A percentile compares a stretch with the other conserved stretches of the same genome.
phyloP scores from a whole-genome alignment of 164 flowering plant genomes.

The Vitis amurensis region DNA sequence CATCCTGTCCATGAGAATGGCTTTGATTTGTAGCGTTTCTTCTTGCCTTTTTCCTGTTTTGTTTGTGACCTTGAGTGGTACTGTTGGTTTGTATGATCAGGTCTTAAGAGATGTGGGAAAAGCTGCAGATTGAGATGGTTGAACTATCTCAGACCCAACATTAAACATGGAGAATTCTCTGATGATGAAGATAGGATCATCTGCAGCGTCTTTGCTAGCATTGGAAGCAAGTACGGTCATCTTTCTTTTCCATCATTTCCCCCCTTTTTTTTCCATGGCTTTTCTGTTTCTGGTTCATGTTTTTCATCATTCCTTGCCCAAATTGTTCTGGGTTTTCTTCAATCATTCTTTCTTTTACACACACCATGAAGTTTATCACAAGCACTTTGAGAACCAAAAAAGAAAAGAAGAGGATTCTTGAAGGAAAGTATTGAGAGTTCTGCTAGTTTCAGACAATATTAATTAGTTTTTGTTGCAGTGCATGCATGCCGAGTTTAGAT shows the following conservation, averaged over 20 bases:
- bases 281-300: too few species aligned
- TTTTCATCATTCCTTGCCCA: too few species aligned
- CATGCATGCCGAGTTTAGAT: constrained; percentile 20
- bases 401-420: too few species aligned
- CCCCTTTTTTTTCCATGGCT: neutral
- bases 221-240: constrained; percentile 62
- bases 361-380: too few species aligned
- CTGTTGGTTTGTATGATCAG: constrained; percentile 16
- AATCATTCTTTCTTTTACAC: too few species aligned
- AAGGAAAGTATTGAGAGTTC: too few species aligned
- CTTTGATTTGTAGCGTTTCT: neutral
- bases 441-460: too few species aligned
- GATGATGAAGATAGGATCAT: constrained; percentile 79
- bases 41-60: neutral
- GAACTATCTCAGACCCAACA: constrained; percentile 78
- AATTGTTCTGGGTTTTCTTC: too few species aligned
- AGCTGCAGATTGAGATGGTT: constrained; percentile 86
- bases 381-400: too few species aligned
- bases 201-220: constrained; percentile 61
- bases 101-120: constrained; percentile 73
- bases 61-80: neutral
- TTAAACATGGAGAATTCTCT: constrained; percentile 80
- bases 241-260: neutral
- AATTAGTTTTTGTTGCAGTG: too few species aligned
- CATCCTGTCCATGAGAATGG: neutral